These are phyloP conservation scores for Aspergillus indologenus DNA, from an alignment of 495 filamentous ascomycete genomes.

Conservation along the genomic window DNA sequence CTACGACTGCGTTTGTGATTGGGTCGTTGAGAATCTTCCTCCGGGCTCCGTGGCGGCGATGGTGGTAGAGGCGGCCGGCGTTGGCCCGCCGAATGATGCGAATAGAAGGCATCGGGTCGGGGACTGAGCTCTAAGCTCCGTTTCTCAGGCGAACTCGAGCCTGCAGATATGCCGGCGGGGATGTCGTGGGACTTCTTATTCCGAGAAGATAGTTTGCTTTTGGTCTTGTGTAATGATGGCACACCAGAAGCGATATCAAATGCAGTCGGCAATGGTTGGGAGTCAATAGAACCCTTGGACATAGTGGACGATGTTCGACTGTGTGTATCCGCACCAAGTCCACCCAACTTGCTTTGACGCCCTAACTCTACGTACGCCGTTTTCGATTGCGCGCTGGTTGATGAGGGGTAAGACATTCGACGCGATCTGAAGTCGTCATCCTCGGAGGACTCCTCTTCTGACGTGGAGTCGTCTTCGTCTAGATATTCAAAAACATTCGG, in stretches of 20 bases:
- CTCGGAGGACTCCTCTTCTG: constrained; percentile 22
- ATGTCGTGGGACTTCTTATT: constrained; percentile 18
- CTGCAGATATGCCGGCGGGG: constrained; percentile 11
- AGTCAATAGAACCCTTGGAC: constrained; percentile 25
- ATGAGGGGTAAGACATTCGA: background rate
- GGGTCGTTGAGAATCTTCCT: constrained; percentile 30
- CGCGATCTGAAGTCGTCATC: constrained; percentile 17
- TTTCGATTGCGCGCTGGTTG: constrained; percentile 10
- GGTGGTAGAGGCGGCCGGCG: constrained; percentile 33
- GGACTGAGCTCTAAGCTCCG: constrained; percentile 17
- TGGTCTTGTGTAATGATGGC: constrained; percentile 27
- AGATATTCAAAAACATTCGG: constrained; percentile 47
- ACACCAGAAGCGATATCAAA: constrained; percentile 23
- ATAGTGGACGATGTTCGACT: constrained; percentile 24
- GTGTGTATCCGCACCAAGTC: constrained; percentile 13
- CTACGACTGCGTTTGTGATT: constrained; percentile 26
- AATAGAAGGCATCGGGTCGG: constrained; percentile 32
- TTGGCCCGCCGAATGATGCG: constrained; percentile 20
- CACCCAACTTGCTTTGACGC: constrained; percentile 13
- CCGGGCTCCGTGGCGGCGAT: constrained; percentile 39
- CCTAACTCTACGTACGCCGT: constrained; percentile 7
- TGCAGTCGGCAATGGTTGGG: constrained; percentile 22
- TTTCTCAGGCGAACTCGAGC: constrained; percentile 17
- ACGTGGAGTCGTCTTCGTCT: constrained; percentile 27
- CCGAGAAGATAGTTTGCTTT: constrained; percentile 18